Percentiles rank a stretch among this genome's conserved stretches.
These are phyloP conservation scores for Colletotrichum sp. DNA, from an alignment of 2,329 filamentous ascomycete genomes.

Conservation along the genomic window DNA sequence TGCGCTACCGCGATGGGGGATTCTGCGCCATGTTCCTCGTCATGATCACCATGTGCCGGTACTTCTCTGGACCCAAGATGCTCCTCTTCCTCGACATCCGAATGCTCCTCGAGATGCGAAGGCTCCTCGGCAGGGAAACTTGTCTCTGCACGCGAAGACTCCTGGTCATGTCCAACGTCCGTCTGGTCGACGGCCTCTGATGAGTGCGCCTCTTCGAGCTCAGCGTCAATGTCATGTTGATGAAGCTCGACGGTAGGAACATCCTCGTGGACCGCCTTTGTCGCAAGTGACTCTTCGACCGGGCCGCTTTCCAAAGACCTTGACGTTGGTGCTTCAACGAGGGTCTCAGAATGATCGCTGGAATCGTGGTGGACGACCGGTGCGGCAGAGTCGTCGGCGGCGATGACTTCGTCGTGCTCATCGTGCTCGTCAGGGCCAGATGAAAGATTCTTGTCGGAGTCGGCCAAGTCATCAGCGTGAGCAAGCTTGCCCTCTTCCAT, in stretches of 20 bases:
- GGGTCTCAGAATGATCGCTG: neutral
- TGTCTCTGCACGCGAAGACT: neutral
- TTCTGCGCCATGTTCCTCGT: neutral
- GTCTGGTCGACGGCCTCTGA: neutral
- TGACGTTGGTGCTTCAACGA: neutral
- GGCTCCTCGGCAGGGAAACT: neutral
- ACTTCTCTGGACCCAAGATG: neutral
- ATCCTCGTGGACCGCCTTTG: neutral
- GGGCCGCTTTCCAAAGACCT: neutral
- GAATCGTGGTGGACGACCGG: neutral
- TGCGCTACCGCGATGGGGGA: neutral
- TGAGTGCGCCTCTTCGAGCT: neutral
- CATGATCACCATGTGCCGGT: fast-evolving
- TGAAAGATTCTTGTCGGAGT: neutral
- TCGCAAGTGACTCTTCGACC: neutral
- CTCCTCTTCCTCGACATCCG: neutral
- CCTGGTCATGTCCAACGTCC: neutral
- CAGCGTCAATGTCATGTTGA: neutral
- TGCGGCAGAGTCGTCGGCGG: neutral
- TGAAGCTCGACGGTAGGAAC: neutral
- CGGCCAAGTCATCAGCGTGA: neutral
- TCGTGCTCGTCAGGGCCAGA: neutral
- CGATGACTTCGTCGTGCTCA: neutral
- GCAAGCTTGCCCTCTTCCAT: neutral
- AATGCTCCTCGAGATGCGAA: neutral